A percentile compares a stretch with the other conserved stretches of the same genome.
These are phyloP conservation scores for Cardiospermum halicacabum DNA, from an alignment of 345 rosid genomes.

Conservation along the genomic window DNA sequence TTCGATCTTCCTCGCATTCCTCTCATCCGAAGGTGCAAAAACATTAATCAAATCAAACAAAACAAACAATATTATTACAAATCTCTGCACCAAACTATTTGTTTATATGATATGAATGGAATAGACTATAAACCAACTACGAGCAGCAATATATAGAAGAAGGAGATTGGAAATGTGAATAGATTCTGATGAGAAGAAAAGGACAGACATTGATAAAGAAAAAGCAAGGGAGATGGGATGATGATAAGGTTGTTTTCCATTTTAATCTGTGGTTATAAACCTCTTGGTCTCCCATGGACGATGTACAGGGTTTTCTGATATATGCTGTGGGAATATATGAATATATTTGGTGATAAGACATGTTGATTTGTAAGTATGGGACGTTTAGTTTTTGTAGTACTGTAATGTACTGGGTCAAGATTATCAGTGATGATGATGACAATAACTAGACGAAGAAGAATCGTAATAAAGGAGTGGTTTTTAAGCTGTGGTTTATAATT, in stretches of 20 bases:
- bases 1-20: slow-evolving; percentile 20
- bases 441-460: too few relatives aligned
- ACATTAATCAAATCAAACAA: neutral
- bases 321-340: slow-evolving; percentile 9
- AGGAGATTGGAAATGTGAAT: too few relatives aligned
- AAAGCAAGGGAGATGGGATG: neutral
- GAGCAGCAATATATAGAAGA: neutral
- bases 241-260: neutral
- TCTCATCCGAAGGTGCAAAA: neutral
- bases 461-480: too few relatives aligned
- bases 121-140: too few relatives aligned
- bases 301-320: too few relatives aligned
- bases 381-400: neutral
- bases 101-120: too few relatives aligned
- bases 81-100: too few relatives aligned
- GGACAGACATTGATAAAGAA: neutral
- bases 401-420: neutral
- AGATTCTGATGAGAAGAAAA: slow-evolving; percentile 3
- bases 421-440: too few relatives aligned
- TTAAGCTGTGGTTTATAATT: too few relatives aligned
- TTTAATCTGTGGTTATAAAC: slow-evolving; percentile 4
- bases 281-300: too few relatives aligned
- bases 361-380: neutral
- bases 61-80: too few relatives aligned
- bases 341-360: neutral